Evolutionary conservation across 2,329 filamentous ascomycete species (phyloP), one percentile per base, ranked within the genome.

Genomic region (Fusarium subtropicale): DNA sequence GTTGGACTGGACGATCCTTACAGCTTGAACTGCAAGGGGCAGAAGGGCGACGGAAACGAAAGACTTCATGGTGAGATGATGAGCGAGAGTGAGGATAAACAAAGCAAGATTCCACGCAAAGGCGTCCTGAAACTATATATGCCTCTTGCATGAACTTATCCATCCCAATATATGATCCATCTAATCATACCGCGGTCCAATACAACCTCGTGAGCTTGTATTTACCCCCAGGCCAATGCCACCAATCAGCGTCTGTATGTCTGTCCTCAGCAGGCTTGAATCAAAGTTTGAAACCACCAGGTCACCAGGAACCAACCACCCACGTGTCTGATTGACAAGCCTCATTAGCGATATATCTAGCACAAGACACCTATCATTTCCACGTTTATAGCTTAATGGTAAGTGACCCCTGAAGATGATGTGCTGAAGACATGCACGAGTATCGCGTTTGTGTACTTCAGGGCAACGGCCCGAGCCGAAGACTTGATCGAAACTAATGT

Each of bases 1-100:
- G 77, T 92, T 92, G 68, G 86, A 85, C 59, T 90, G 87, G 56
- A 92, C 75, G 72, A 90, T 87, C 69, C 88, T 87, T 46, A 85
- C 68, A 33, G 66, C 76, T 56, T 79, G 76, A 2, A 67, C 76
- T 10, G 71, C 75, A 42, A 78, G 71, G 28, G 71, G 69, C 36
- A 76, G 47, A 42, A 76, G 45, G 31, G 67, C 68, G 30, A 76
- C 30, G 18, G 68, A 64, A 48, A 68, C 42, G 48, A 71, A 57
- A 22, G 71, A 63, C 66, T 72, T 78, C 76, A 78, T 78, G 45
- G 50, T 26, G n/a, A 50, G 24, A 76, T 77, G 55, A 44, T 33
- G 47, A 33, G 54, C 20, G 48, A 42, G 36, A 33, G 50, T 55
- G 48, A 39, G 20, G 54, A 67, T 13, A 38, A 50, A 60, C n/a